Base-by-base conservation (phyloP, 2,329 filamentous ascomycete genomes). In the Xylaria sp. region DNA sequence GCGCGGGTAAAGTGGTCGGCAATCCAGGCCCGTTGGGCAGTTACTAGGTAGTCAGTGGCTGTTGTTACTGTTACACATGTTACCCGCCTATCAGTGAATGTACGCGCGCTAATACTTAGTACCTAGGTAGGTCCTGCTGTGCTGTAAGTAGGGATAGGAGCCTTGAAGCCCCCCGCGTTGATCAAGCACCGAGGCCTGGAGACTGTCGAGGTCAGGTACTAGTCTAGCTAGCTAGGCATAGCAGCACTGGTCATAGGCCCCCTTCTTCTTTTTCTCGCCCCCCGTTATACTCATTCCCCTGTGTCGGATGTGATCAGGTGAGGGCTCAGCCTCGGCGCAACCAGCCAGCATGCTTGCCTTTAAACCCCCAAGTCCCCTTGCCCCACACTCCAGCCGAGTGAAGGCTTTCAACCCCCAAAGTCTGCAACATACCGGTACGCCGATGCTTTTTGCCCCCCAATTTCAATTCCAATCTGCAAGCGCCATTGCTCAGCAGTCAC, bases 261-360 rank as follows among this genome's bases (percentile, higher is more conserved):
- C n/a, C n/a, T n/a, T 41, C 37, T 51, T 37, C 9, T 21, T 33
- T 47, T 51, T 46, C 40, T 53, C 9, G 29, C 48, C 59, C 54
- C 43, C 41, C 60, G 27, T 33, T 43, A 33, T 48, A 38, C n/a
- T n/a, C n/a, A n/a, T 54, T 48, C 51, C 56, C 54, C 62, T 63
- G 52, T 60, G 37, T 53, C 61, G 54, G 54, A 63, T 54, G 40
- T 65, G 61, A 57, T 66, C 64, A 66, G 61, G 64, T 64, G 64
- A 64, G 52, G 19, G 58, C 64, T 60, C 58, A 66, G 64, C 64
- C 64, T 66, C 64, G 58, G 61, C 37, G 58, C 61, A 35, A 54
- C 43, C 48, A 58, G 41, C 64, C 58, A 59, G 47, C 54, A 31
- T 46, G 48, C 54, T 43, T n/a, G 55, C 51, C 54, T 49, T 29